These are phyloP conservation scores for Conoideocrella luteorostrata DNA, from an alignment of 2,329 filamentous ascomycete species.

Conservation along the genomic window DNA sequence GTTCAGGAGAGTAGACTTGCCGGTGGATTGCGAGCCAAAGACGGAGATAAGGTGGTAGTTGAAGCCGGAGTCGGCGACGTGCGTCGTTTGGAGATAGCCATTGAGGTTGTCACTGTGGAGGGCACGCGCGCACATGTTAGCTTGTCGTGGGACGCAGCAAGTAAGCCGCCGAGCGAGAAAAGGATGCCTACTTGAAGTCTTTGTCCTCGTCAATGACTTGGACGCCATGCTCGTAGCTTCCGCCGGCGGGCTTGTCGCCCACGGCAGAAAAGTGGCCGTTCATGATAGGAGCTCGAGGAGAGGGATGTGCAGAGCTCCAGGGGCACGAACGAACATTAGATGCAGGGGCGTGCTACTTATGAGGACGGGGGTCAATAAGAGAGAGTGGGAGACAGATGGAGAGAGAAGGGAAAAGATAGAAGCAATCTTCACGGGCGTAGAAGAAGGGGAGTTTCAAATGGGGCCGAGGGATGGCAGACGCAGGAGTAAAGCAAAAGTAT, in stretches of 20 bases:
- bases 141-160: too few relatives aligned
- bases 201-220: constrained; percentile 92
- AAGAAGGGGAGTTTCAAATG: constrained; percentile 1
- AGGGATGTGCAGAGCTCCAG: neutral
- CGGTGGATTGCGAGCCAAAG: constrained; percentile 96
- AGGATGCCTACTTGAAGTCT: constrained; percentile 75
- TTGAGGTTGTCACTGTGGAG: constrained; percentile 62
- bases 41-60: constrained; percentile 99
- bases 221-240: constrained; percentile 84
- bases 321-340: constrained; percentile 4
- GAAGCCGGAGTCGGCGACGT: constrained; percentile 84
- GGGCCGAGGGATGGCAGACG: constrained; percentile 3
- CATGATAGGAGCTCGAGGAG: constrained; percentile 37
- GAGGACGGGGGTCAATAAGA: neutral
- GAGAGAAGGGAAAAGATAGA: neutral
- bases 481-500: neutral
- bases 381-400: neutral
- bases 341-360: too few relatives aligned
- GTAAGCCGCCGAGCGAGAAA: neutral
- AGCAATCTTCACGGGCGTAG: neutral
- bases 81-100: constrained; percentile 72
- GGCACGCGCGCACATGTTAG: constrained; percentile 3
- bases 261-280: constrained; percentile 77
- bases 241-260: constrained; percentile 56
- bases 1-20: constrained; percentile 95